Percentiles rank a stretch among this genome's conserved stretches.
These are phyloP conservation scores for Pyrenochaeta sp. DNA, from an alignment of 2,329 filamentous ascomycete genomes.

Conservation along the genomic window DNA sequence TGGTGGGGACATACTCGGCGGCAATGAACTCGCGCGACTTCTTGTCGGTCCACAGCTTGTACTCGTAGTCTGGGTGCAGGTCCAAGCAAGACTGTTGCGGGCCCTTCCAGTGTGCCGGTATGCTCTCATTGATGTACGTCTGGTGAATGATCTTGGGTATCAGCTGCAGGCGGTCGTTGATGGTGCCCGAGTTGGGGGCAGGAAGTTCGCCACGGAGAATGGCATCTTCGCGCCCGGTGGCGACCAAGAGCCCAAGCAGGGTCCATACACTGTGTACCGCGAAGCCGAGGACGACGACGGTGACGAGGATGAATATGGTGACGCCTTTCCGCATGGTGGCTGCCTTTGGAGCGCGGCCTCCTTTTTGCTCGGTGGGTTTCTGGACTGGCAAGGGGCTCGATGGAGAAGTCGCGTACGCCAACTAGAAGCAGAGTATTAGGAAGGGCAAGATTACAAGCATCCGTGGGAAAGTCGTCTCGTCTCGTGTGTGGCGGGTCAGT, in stretches of 20 bases:
- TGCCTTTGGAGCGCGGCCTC: slow-evolving; percentile 17
- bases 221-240: slow-evolving; percentile 72
- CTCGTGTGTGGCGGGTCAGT: slow-evolving; percentile 12
- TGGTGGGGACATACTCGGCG: slow-evolving; percentile 57
- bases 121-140: slow-evolving; percentile 75
- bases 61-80: slow-evolving; percentile 75
- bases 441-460: slow-evolving; percentile 18
- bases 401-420: slow-evolving; percentile 9
- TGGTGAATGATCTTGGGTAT: slow-evolving; percentile 83
- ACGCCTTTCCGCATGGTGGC: slow-evolving; percentile 67
- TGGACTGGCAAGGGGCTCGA: neutral
- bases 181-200: slow-evolving; percentile 68
- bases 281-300: slow-evolving; percentile 69
- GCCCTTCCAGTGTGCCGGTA: slow-evolving; percentile 71
- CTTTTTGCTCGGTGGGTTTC: slow-evolving; percentile 26
- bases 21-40: slow-evolving; percentile 75
- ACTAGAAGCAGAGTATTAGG: slow-evolving; percentile 16
- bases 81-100: slow-evolving; percentile 73
- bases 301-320: slow-evolving; percentile 70
- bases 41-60: slow-evolving; percentile 82
- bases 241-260: slow-evolving; percentile 73
- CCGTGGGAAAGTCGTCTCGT: slow-evolving; percentile 17
- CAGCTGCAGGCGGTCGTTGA: slow-evolving; percentile 65
- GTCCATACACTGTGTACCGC: slow-evolving; percentile 75
- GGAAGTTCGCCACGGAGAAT: slow-evolving; percentile 73